These are phyloP conservation scores for Kwoniella shivajii DNA, from an alignment of 1,284 basidiomycete species.

Conservation along the genomic window DNA sequence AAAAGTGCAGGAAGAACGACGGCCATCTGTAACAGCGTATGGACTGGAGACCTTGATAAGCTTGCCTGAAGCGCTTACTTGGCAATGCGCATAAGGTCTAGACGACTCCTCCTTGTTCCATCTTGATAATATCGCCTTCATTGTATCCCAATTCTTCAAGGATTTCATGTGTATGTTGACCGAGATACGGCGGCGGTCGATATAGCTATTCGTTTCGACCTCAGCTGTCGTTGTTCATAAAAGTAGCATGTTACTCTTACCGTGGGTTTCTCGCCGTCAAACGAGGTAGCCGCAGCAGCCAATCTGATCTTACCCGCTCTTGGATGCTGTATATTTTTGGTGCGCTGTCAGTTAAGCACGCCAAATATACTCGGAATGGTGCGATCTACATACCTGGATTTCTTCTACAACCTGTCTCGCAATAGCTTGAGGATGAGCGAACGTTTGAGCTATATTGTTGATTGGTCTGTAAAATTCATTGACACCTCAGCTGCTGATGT, in stretches of 20 bases:
- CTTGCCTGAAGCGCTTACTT: too few relatives aligned
- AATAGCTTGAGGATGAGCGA: constrained; percentile 83
- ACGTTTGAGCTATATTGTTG: constrained; percentile 87
- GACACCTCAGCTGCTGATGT: background rate
- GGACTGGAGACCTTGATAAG: too few relatives aligned
- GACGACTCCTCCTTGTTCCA: constrained; percentile 60
- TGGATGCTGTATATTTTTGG: constrained; percentile 61
- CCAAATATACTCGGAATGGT: constrained; percentile 11
- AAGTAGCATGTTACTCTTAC: constrained; percentile 16
- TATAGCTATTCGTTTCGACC: constrained; percentile 58
- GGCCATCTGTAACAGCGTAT: too few relatives aligned
- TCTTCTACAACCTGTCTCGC: constrained; percentile 66
- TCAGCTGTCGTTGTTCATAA: background rate
- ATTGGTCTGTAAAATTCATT: constrained; percentile 63
- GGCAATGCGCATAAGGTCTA: too few relatives aligned
- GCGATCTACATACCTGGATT: constrained; percentile 59
- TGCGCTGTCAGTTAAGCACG: background rate
- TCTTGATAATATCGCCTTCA: constrained; percentile 62
- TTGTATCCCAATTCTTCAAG: constrained; percentile 71
- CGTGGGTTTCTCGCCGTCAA: constrained; percentile 71
- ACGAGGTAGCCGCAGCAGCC: constrained; percentile 80
- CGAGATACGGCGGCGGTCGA: constrained; percentile 78
- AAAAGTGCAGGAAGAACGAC: too few relatives aligned
- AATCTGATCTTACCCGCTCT: constrained; percentile 81
- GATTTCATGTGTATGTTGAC: constrained; percentile 80